Evolutionary conservation across 192 early-diverging fungal species (phyloP).

Genomic region (Linnemannia zychae): DNA sequence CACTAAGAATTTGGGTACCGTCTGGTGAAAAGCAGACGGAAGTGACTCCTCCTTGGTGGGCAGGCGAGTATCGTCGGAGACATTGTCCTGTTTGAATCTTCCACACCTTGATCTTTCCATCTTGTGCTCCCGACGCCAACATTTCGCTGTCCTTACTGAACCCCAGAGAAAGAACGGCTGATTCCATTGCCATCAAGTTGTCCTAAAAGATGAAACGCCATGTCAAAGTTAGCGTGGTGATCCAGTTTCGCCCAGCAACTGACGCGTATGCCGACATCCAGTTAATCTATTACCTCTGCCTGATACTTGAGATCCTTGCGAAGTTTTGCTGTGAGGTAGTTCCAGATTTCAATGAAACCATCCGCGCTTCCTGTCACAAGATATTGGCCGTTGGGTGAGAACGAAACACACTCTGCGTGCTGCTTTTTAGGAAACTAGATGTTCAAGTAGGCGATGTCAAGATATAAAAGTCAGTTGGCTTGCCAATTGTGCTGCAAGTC

Average conservation of each 20-base stretch:
- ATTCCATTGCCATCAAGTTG: slow-evolving; percentile 93
- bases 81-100: slow-evolving; percentile 82
- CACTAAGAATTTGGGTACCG: slow-evolving; percentile 83
- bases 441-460: background rate
- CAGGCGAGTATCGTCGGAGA: slow-evolving; percentile 78
- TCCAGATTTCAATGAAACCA: slow-evolving; percentile 98
- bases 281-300: slow-evolving; percentile 71
- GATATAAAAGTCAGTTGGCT: background rate
- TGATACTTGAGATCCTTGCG: slow-evolving; percentile 93
- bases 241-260: background rate
- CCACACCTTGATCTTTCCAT: slow-evolving; percentile 93
- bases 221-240: no score
- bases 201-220: slow-evolving; percentile 60
- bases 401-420: slow-evolving; percentile 80
- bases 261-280: background rate
- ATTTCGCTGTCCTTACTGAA: slow-evolving; percentile 86
- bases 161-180: slow-evolving; percentile 79
- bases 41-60: slow-evolving; percentile 89
- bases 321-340: slow-evolving; percentile 91
- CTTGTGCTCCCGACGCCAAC: slow-evolving; percentile 85
- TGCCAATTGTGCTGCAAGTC: background rate
- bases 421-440: slow-evolving; percentile 90
- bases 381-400: slow-evolving; percentile 87
- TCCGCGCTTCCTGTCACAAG: slow-evolving; percentile 91
- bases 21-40: slow-evolving; percentile 84